These are phyloP conservation scores for Cryptococcus sp. DNA, from an alignment of 1,284 basidiomycete species.

Conservation along the genomic window DNA sequence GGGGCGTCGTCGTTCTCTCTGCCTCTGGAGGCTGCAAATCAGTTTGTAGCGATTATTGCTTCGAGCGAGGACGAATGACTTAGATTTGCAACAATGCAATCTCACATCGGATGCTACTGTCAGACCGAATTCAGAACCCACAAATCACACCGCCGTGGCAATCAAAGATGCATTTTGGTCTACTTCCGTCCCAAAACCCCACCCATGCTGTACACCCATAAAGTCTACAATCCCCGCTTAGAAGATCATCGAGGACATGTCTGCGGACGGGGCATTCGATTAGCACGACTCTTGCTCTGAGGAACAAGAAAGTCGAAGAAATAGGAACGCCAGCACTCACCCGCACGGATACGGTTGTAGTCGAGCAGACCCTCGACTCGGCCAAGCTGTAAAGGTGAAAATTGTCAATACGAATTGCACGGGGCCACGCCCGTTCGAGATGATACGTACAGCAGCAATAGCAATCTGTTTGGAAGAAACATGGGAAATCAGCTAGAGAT, in stretches of 20 bases:
- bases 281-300: background rate
- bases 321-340: conserved; percentile 54
- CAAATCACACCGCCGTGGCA: background rate
- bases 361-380: conserved; percentile 77
- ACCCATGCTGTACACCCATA: background rate
- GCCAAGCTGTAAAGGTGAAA: conserved; percentile 77
- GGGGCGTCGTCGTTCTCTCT: too few relatives aligned
- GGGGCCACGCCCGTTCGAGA: background rate
- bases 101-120: too few relatives aligned
- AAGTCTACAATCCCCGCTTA: conserved; percentile 21
- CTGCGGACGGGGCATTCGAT: conserved; percentile 8
- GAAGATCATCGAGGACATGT: conserved; percentile 52
- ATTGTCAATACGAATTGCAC: background rate
- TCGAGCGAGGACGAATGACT: too few relatives aligned
- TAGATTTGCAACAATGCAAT: too few relatives aligned
- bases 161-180: background rate
- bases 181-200: background rate
- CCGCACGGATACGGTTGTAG: conserved; percentile 56
- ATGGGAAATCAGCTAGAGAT: background rate
- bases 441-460: conserved; percentile 28
- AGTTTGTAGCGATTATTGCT: too few relatives aligned
- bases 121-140: background rate
- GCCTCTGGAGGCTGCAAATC: too few relatives aligned
- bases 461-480: conserved; percentile 20
- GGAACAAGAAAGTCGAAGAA: background rate